Conservation (phyloP, 768 basidiomycete species). For the Mycena vulgaris region DNA sequence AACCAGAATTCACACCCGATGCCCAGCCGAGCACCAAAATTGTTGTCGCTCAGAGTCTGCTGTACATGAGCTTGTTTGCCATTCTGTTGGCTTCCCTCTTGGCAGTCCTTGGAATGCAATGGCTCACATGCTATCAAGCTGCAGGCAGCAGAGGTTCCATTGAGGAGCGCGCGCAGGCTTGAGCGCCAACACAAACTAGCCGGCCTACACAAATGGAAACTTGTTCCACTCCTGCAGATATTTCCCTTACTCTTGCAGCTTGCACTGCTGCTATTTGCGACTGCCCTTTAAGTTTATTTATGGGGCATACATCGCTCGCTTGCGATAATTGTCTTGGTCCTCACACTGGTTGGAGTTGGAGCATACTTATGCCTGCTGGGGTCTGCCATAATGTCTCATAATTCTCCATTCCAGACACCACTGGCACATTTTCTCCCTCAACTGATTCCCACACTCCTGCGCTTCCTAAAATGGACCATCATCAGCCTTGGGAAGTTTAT, state of each 20-base stretch:
- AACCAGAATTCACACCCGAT: too few species aligned
- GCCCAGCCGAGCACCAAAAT: slow-evolving; percentile 15
- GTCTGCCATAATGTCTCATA: neutral
- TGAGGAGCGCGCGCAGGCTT: slow-evolving; percentile 11
- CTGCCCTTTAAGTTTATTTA: neutral
- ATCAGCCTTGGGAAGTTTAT: neutral
- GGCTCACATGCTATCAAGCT: slow-evolving; percentile 9
- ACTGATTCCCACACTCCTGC: neutral
- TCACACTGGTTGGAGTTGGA: neutral
- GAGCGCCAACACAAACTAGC: slow-evolving; percentile 17
- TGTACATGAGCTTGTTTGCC: slow-evolving; percentile 15
- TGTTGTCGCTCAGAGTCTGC: neutral
- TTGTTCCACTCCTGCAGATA: slow-evolving; percentile 5
- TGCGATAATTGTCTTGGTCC: neutral
- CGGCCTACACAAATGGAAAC: slow-evolving; percentile 16
- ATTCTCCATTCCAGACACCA: slow-evolving; percentile 15
- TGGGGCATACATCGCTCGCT: neutral
- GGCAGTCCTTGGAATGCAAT: too few species aligned
- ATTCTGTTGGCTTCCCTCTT: slow-evolving; percentile 3
- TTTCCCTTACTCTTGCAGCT: slow-evolving; percentile 12
- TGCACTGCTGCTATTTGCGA: neutral
- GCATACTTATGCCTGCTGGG: neutral
- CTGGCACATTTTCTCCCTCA: neutral
- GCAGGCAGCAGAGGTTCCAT: slow-evolving; percentile 8
- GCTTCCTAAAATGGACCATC: too few species aligned